A percentile compares a stretch with the other conserved stretches of the same genome.
Evolutionary conservation across 345 rosid species (phyloP).

Genomic region (Rhodomyrtus tomentosa): DNA sequence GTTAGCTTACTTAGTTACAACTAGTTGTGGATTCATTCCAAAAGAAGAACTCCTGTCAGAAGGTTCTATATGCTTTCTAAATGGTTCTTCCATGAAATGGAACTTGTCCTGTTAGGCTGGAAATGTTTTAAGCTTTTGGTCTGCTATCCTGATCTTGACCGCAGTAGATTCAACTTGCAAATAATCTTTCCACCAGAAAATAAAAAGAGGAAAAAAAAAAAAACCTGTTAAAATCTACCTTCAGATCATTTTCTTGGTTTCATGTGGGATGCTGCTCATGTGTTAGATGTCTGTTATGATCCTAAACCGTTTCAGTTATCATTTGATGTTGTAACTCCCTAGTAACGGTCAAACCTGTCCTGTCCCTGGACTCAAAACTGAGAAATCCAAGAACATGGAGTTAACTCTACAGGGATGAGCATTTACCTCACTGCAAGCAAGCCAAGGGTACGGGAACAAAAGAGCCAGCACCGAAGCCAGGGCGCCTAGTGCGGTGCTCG

Average conservation of each 20-base stretch:
- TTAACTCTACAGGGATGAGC: not conserved
- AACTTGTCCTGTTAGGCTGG: not conserved
- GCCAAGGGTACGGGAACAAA: conserved; percentile 59
- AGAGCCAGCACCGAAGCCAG: conserved; percentile 58
- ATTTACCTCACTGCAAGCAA: conserved; percentile 52
- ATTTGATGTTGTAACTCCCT: not conserved
- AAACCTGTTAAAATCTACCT: not conserved
- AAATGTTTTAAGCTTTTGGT: not conserved
- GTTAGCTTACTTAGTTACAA: not conserved
- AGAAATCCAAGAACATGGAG: not conserved
- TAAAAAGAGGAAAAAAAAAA: not conserved
- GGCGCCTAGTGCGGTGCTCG: conserved; percentile 65
- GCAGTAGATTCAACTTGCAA: not conserved
- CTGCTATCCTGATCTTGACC: not conserved
- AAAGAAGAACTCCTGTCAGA: not conserved
- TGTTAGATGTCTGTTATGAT: not conserved
- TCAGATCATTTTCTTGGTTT: not conserved
- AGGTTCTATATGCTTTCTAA: not conserved
- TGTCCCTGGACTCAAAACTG: not conserved
- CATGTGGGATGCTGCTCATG: not conserved
- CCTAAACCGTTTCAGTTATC: not conserved
- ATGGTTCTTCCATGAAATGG: not conserved
- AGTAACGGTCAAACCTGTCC: not conserved
- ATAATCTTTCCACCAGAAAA: not conserved
- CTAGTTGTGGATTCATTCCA: not conserved